Evolutionary conservation across 2,329 filamentous ascomycete species (phyloP), one percentile per base, ranked within the genome.

Genomic region (Parascedosporium putredinis): DNA sequence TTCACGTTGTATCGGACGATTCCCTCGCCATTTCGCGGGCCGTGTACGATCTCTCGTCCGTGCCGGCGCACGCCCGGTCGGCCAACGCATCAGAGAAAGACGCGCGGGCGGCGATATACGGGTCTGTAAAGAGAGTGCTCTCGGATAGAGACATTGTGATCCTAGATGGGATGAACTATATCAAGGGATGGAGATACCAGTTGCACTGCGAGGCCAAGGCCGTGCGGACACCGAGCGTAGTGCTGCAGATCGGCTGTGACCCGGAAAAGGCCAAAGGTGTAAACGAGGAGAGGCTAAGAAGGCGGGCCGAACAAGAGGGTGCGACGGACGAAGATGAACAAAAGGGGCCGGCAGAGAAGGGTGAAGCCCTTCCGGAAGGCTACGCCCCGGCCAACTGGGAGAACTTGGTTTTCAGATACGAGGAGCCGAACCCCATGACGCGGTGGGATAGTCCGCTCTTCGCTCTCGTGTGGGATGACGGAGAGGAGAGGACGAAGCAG

Each of bases 121-220:
- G 78, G 53, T 86, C 87, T 53, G 83, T 91, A 43, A 91, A 91
- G 71, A 76, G 87, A 40, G 76, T 82, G 45, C 73, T 94, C 25
- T 81, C 77, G 53, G 76, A 81, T 51, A 79, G 80, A 58, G 84
- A 88, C 59, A 81, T 94, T 51, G 85, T 93, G 48, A 79, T 94
- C 44, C 78, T 88, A 14, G 87, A 94, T 62, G 81, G 83, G 1
- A 69, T 87, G 53, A 93, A 93, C 66, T 94, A 93, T 67, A 94
- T 94, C 68, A 93, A 93, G 65, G 88, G 87, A 33, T 93, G 86
- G 78, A 76, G 88, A 45, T 94, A 94, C 63, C 87, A 94, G 70
- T 71, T 94, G 20, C 84, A 84, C 64, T 91, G 87, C 68, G 87
- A 93, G 67, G 81, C 87, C 33, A 93, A 93, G 66, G 87, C 87